Conservation (phyloP, 1,284 basidiomycete genomes). For the Fomitopsis pinicola region DNA sequence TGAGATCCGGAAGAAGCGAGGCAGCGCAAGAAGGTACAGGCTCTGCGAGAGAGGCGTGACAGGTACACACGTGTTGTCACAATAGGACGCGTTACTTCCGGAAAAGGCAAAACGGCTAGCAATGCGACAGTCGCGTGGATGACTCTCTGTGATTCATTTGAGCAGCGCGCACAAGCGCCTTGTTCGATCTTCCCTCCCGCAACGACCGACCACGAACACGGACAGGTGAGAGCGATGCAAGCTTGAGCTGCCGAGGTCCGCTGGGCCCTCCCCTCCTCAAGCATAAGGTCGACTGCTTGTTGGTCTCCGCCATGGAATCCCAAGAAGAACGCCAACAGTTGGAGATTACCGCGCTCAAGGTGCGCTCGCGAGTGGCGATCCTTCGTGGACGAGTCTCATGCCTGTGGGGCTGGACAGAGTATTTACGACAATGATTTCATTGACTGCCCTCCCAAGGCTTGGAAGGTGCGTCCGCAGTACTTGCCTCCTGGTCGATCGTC, state of each 20-base stretch:
- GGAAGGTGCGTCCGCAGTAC: conserved; percentile 54
- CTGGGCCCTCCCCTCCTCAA: conserved; percentile 53
- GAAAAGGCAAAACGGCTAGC: background rate
- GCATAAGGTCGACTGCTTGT: conserved; percentile 22
- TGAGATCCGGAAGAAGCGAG: background rate
- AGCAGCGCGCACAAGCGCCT: background rate
- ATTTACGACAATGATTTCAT: conserved; percentile 75
- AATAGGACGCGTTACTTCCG: background rate
- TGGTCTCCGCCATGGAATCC: conserved; percentile 54
- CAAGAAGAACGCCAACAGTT: conserved; percentile 63
- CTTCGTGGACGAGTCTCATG: background rate
- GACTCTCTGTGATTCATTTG: conserved; percentile 6
- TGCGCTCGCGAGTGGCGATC: conserved; percentile 1
- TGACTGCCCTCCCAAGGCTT: conserved; percentile 69
- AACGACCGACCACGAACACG: background rate
- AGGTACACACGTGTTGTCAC: background rate
- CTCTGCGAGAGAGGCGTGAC: background rate
- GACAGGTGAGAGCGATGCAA: conserved; percentile 38
- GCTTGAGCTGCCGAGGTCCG: conserved; percentile 74
- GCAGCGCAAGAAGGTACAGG: background rate
- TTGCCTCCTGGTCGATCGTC: background rate
- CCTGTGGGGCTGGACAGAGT: conserved; percentile 29
- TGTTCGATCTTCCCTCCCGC: conserved; percentile 1
- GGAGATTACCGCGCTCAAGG: conserved; percentile 69
- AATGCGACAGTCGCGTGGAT: conserved; percentile 6